Evolutionary conservation across 2,329 filamentous ascomycete species (phyloP).

Genomic region (Atkinsonella hypoxylon): DNA sequence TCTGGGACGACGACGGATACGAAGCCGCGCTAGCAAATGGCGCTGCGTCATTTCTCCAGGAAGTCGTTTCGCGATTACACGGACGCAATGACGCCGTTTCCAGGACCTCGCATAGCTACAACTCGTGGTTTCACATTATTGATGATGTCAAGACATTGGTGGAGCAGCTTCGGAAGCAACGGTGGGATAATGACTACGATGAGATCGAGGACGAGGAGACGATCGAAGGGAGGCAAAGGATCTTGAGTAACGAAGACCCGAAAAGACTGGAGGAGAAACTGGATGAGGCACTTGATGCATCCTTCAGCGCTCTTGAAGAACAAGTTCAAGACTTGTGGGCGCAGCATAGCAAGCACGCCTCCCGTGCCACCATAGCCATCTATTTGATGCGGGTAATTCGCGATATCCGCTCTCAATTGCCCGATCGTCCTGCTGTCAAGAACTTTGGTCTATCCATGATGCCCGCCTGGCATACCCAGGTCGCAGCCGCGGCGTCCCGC

Average conservation of each 20-base stretch:
- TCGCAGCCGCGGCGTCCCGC: conserved; percentile 42
- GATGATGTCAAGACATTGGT: conserved; percentile 52
- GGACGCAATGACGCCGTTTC: conserved; percentile 60
- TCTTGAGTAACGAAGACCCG: conserved; percentile 64
- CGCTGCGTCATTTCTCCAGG: conserved; percentile 55
- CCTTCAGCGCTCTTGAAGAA: conserved; percentile 46
- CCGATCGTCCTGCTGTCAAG: conserved; percentile 36
- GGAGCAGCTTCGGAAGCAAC: conserved; percentile 51
- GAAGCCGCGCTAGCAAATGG: conserved; percentile 54
- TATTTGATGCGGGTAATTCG: conserved; percentile 65
- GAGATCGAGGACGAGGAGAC: conserved; percentile 64
- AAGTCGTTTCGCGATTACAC: conserved; percentile 56
- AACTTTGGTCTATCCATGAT: conserved; percentile 50
- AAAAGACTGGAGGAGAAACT: conserved; percentile 48
- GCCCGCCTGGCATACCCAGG: conserved; percentile 47
- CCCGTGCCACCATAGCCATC: conserved; percentile 42
- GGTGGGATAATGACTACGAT: conserved; percentile 66
- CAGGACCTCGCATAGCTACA: conserved; percentile 49
- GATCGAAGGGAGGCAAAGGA: conserved; percentile 51
- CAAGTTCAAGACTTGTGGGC: conserved; percentile 41
- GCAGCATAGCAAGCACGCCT: conserved; percentile 29
- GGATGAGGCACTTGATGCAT: conserved; percentile 39
- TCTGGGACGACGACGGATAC: conserved; percentile 58
- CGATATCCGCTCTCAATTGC: conserved; percentile 57
- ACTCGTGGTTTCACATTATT: conserved; percentile 63